Base-by-base conservation (phyloP, 345 rosid genomes). In the Anacardium occidentale region DNA sequence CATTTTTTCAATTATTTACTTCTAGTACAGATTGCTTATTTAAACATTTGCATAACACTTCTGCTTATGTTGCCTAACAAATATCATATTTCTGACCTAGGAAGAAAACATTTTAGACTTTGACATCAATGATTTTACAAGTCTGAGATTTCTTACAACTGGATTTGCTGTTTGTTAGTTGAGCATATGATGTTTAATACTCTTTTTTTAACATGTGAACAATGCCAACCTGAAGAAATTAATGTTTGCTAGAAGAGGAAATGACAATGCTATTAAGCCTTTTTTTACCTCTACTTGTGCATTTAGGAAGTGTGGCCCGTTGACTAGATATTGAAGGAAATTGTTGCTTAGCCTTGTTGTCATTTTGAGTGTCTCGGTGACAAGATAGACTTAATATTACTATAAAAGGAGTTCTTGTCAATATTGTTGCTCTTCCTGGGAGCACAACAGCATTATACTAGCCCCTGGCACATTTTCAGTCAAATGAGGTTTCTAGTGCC, bases 81-180 rank as follows among this genome's bases (percentile, higher is more conserved):
- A 63, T 62, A 12, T 37, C 21, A n/a, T 62, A 11, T 40, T 18
- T 11, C 24, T 37, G 48, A 3, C 70, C 44, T 18, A 66, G 57
- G 22, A 25, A 66, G 37, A 29, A 48, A 50, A 15, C 25, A 26
- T 4, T 18, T 18, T 34, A 40, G 13, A 69, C 37, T 40, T 37
- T 22, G 52, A 69, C 62, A 40, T 69, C 37, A 22, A 22, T 4
- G 44, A 25, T 66, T 40, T 48, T 10, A 25, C 29, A 18, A 12
- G 24, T 69, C 57, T 48, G 25, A 22, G 63, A 55, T 55, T 21
- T 21, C 50, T 55, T 66, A 34, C 58, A 66, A 47, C 13, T 45
- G 13, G 20, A 64, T 17, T 47, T 67, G 11, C 70, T 52, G 40
- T 37, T 59, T 17, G 71, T 37, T 54, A 9, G 37, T 22, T 12